These are phyloP conservation scores for Auriscalpium orientale DNA, from an alignment of 768 basidiomycete genomes.

Conservation along the genomic window DNA sequence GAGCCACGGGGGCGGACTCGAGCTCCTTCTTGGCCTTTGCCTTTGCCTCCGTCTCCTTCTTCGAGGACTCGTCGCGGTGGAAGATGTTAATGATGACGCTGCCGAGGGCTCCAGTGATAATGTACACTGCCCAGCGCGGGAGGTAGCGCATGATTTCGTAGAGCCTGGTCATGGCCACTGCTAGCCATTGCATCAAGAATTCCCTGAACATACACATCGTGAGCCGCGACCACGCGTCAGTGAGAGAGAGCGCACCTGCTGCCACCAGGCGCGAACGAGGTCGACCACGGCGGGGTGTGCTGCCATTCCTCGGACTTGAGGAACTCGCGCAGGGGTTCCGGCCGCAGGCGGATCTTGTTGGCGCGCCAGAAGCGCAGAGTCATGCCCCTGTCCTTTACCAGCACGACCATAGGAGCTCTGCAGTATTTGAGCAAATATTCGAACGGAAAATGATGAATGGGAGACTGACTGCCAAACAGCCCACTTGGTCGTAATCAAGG, in stretches of 20 bases:
- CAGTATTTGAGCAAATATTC: conserved; percentile 1
- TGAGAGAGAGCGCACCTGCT: conserved; percentile 40
- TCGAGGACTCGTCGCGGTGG: conserved; percentile 31
- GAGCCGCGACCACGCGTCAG: not conserved
- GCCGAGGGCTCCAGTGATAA: conserved; percentile 56
- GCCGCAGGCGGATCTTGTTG: conserved; percentile 49
- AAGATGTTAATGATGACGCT: conserved; percentile 61
- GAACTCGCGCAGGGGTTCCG: conserved; percentile 57
- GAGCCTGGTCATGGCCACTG: conserved; percentile 36
- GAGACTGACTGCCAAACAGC: conserved; percentile 67
- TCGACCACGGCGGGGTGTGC: conserved; percentile 58
- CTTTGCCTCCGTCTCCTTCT: conserved; percentile 11
- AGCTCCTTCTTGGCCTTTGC: conserved; percentile 15
- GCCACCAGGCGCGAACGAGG: conserved; percentile 70
- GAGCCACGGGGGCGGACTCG: not conserved
- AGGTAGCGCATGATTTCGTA: conserved; percentile 48
- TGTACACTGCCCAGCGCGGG: conserved; percentile 67
- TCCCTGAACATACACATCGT: conserved; percentile 38
- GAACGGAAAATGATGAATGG: not conserved
- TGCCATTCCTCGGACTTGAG: conserved; percentile 59
- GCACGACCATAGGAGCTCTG: conserved; percentile 73
- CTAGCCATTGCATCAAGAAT: conserved; percentile 55
- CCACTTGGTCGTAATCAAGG: conserved; percentile 81
- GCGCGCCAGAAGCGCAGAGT: conserved; percentile 77
- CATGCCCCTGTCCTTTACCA: conserved; percentile 63